A percentile compares a stretch with the other conserved stretches of the same genome.
These are phyloP conservation scores for Monosporascus sp. DNA, from an alignment of 2,329 filamentous ascomycete species.

Conservation along the genomic window DNA sequence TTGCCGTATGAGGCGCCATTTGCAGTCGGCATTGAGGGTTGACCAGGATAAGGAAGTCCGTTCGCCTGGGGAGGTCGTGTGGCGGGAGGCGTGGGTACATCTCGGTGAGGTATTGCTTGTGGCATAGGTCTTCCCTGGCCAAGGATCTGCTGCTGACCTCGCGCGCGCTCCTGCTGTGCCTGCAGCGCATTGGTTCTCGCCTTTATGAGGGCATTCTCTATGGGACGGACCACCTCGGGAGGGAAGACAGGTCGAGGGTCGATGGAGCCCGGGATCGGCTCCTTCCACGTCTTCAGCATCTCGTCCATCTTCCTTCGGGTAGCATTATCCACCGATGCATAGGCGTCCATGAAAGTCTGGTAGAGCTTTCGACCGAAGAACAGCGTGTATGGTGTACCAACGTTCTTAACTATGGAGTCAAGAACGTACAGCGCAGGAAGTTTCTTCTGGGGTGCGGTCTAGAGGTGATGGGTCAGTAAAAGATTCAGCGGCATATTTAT, in stretches of 20 bases:
- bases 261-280: conserved; percentile 88
- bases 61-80: conserved; percentile 31
- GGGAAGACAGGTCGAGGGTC: conserved; percentile 91
- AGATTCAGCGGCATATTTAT: neutral
- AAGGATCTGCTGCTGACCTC: conserved; percentile 50
- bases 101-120: conserved; percentile 55
- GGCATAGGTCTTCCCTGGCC: conserved; percentile 45
- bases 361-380: conserved; percentile 91
- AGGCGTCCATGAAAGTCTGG: conserved; percentile 94
- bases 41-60: conserved; percentile 20
- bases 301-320: conserved; percentile 91
- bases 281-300: conserved; percentile 97
- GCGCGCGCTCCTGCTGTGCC: conserved; percentile 49
- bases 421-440: conserved; percentile 94
- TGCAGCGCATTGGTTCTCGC: conserved; percentile 59
- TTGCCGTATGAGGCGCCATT: conserved; percentile 25
- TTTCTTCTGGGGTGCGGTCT: conserved; percentile 87
- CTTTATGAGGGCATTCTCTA: conserved; percentile 91
- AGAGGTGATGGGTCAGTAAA: conserved; percentile 9
- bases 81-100: conserved; percentile 69
- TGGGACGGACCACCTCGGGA: conserved; percentile 77
- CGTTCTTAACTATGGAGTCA: conserved; percentile 97
- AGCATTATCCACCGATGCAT: conserved; percentile 76
- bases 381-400: conserved; percentile 93
- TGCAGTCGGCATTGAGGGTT: conserved; percentile 32